Conservation (phyloP, 352 stramenopile genomes). For the Globisporangium orthogonon region DNA sequence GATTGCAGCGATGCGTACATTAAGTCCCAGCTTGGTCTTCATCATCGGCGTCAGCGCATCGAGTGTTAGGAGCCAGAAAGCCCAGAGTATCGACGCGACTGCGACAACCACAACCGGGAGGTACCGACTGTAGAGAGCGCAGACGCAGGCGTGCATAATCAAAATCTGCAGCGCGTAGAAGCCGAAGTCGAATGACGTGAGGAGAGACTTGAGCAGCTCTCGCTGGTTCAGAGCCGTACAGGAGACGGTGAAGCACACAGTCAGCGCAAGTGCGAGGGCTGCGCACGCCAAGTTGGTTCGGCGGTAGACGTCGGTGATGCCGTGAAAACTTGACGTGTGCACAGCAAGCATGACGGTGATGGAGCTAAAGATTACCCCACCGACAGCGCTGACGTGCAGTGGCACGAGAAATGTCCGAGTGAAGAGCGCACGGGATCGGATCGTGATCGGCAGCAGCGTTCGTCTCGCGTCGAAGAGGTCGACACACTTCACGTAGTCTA, state of each 20-base stretch:
- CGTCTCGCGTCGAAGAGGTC: not conserved
- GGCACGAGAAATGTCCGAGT: not conserved
- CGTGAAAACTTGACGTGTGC: too few relatives aligned
- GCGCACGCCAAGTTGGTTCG: not conserved
- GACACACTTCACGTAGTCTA: constrained; percentile 5
- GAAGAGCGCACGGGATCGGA: constrained; percentile 6
- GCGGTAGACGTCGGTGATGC: not conserved
- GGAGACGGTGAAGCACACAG: constrained; percentile 5
- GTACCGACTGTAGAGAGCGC: constrained; percentile 12
- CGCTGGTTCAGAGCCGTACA: constrained; percentile 17
- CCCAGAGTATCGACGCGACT: constrained; percentile 17
- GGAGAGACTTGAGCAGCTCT: constrained; percentile 21
- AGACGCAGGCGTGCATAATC: constrained; percentile 17
- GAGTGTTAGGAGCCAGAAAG: constrained; percentile 20
- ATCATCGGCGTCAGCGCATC: constrained; percentile 22
- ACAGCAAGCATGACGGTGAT: not conserved
- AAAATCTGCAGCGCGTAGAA: constrained; percentile 25
- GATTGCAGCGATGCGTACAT: constrained; percentile 1
- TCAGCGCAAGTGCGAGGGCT: constrained; percentile 6
- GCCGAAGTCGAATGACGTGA: constrained; percentile 31
- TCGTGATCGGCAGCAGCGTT: constrained; percentile 1
- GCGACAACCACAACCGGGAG: constrained; percentile 9
- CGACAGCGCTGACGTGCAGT: constrained; percentile 1
- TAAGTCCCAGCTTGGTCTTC: constrained; percentile 15
- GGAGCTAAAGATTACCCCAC: not conserved